Evolutionary conservation across 192 early-diverging fungal species (phyloP).

Genomic region (Dimargaris xerosporica): DNA sequence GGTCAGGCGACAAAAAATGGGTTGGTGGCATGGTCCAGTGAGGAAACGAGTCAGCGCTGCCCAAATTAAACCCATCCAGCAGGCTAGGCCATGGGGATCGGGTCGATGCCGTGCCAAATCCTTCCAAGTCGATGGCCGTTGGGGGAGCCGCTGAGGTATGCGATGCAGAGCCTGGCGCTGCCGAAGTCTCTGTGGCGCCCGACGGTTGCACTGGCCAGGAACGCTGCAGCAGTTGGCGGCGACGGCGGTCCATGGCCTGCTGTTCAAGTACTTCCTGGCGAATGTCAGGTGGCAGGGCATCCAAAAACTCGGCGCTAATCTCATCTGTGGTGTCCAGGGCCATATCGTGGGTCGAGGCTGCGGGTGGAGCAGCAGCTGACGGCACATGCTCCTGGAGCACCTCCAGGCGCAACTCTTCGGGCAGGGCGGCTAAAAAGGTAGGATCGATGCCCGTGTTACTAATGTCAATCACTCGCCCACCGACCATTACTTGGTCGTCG

Average conservation of each 20-base stretch:
- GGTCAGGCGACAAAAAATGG: not conserved
- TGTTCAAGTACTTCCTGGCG: slow-evolving; percentile 68
- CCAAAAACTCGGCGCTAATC: slow-evolving; percentile 72
- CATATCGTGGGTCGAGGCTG: slow-evolving; percentile 13
- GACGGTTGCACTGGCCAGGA: slow-evolving; percentile 15
- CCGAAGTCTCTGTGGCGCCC: slow-evolving; percentile 4
- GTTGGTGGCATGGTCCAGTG: not conserved
- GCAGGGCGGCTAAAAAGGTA: slow-evolving; percentile 84
- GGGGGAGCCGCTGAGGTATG: slow-evolving; percentile 1
- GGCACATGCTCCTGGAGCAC: slow-evolving; percentile 50
- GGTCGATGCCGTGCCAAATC: not conserved
- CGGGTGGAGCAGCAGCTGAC: not conserved
- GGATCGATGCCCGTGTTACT: slow-evolving; percentile 88
- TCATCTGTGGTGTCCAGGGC: slow-evolving; percentile 19
- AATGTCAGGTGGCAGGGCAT: slow-evolving; percentile 81
- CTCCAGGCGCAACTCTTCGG: slow-evolving; percentile 86
- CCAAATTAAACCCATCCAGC: not conserved
- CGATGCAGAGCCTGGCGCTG: not conserved
- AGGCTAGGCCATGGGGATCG: not conserved
- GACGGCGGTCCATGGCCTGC: slow-evolving; percentile 52
- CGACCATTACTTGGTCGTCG: slow-evolving; percentile 38
- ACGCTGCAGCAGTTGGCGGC: slow-evolving; percentile 40
- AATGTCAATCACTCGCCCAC: slow-evolving; percentile 74
- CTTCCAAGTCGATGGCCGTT: not conserved
- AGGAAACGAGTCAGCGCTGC: not conserved